Base-by-base conservation (phyloP, 73 alveolate genomes). In the Effrenium voratum region DNA sequence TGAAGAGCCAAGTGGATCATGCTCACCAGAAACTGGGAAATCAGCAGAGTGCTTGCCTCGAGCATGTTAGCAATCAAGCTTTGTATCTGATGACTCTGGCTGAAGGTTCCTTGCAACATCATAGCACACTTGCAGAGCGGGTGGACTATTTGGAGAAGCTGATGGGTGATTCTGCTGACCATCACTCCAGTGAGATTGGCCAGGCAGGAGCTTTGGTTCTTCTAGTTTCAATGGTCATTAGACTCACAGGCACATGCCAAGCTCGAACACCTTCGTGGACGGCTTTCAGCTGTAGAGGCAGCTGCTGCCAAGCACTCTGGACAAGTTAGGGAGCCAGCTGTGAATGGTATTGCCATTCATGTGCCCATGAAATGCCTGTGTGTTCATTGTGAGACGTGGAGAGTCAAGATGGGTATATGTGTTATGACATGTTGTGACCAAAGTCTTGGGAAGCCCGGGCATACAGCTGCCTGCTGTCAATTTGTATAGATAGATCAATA, bases 161-260 rank as follows among this genome's bases (percentile, higher is more conserved):
- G 34, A 81, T 81, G 45, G 92, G 92, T 13, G 92, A 81, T 46
- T 81, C 92, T 44, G 92, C 92, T n/a, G 92, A 81, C 73, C 44
- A 49, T 24, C 86, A 66, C 30, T 28, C 79, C n/a, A 66, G 40
- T 40, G 79, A 66, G 40, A n/a, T 66, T 30, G 79, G 79, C 15
- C 79, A 66, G 79, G 79, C 79, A n/a, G 40, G 79, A 66, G 40
- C 16, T 30, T n/a, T 24, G 2, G 40, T 40, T 8, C 79, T 5
- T 52, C 26, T 12, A 52, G 19, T 19, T 52, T 52, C 19, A 52
- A 12, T 52, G 79, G 0, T 66, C 1, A 2, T 66, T 40, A 19
- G 41, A 24, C 55, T 38, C 50, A 0, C 76, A 83, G 93, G 93
- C 93, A 12, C 93, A 83, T 38, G 32, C 93, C 16, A 83, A 50